phyloP scores from a whole-genome alignment of 2,329 filamentous ascomycete genomes.

The Calonectria montana region DNA sequence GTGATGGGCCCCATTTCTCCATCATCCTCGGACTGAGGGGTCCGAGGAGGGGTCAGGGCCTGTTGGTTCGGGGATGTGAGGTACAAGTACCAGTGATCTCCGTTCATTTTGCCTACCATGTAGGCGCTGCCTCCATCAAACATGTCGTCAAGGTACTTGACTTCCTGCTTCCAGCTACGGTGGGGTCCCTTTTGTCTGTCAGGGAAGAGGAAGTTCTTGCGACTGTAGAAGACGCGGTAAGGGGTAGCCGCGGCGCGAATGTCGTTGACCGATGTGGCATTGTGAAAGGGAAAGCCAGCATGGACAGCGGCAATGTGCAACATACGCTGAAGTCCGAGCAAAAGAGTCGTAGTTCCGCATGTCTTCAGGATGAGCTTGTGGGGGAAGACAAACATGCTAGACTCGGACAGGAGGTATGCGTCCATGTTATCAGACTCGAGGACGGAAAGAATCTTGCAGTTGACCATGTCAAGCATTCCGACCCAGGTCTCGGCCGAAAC shows the following conservation, averaged over 20 bases:
- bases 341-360: constrained; percentile 93
- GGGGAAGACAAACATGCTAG: constrained; percentile 99
- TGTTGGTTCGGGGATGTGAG: constrained; percentile 87
- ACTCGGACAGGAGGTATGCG: constrained; percentile 96
- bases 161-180: constrained; percentile 97
- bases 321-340: constrained; percentile 89
- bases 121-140: constrained; percentile 95
- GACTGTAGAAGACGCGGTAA: constrained; percentile 97
- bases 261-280: constrained; percentile 73
- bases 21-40: constrained; percentile 69
- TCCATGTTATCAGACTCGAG: constrained; percentile 94
- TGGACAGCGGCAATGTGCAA: constrained; percentile 89
- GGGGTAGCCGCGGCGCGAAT: constrained; percentile 84
- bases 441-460: constrained; percentile 97
- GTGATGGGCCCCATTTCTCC: constrained; percentile 49
- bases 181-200: constrained; percentile 95
- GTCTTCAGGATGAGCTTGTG: constrained; percentile 99
- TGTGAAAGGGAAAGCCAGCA: constrained; percentile 89
- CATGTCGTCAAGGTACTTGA: constrained; percentile 90
- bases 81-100: constrained; percentile 99
- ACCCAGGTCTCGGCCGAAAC: constrained; percentile 91
- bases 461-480: constrained; percentile 96
- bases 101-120: constrained; percentile 99
- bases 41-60: constrained; percentile 83
- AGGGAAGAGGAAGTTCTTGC: constrained; percentile 98